Base-by-base conservation (phyloP, 1,284 basidiomycete genomes). In the Pisolithus thermaeus region DNA sequence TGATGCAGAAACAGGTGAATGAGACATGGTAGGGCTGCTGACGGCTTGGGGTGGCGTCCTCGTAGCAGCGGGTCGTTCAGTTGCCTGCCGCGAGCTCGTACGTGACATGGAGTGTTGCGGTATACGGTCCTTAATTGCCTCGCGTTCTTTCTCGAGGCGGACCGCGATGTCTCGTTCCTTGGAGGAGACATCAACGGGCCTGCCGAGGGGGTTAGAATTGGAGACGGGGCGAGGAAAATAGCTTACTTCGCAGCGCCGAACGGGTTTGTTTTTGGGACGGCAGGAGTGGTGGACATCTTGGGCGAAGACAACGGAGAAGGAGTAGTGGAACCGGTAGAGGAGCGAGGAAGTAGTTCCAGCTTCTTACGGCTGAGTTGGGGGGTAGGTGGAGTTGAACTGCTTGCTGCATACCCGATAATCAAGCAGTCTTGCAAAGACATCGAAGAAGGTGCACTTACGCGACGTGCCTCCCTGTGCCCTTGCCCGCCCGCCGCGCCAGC, bases 211-310 rank as follows among this genome's bases (percentile, higher is more conserved):
- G 56, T 23, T 56, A 53, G 46, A 52, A 20, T 40, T 41, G 47
- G 32, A 46, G 50, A 28, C 37, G 18, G 49, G 51, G 5, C 37
- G 25, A 51, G 16, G 50, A 47, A 35, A 41, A 49, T 35, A 25
- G 65, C 79, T 55, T 61, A 90, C 87, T 73, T 85, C 39, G 96
- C 96, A 48, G 80, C 77, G 52, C 96, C 96, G 66, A 98, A 98
- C 2, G 95, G 93, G 64, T 80, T 91, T 47, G 76, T 69, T 53
- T 70, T 66, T 42, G 69, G 56, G 37, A 75, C 70, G 16, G 77
- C 64, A 12, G 80, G 67, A 9, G 77, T 67, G 25, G 67, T 63
- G 4, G 73, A 72, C 59, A 87, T 78, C 66, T 86, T 88, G 4
- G 88, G 83, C 5, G 88, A 87, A 1, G 87, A 82, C 38, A 92